phyloP scores from a whole-genome alignment of 2,329 filamentous ascomycete species.

The Trichoderma sp. region DNA sequence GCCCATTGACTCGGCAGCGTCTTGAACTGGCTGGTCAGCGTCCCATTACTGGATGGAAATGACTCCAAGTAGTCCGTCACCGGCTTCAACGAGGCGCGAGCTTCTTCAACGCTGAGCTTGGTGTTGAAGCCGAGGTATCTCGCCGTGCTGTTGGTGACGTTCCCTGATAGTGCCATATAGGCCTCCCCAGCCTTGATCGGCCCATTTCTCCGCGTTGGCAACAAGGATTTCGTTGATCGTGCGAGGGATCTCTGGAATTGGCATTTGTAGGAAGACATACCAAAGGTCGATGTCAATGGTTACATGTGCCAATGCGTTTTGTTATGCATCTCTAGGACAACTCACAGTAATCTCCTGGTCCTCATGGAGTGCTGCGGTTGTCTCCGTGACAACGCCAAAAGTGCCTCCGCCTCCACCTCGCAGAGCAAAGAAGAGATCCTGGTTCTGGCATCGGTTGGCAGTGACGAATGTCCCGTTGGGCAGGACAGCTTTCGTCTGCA shows the following conservation, averaged over 20 bases:
- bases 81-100: background rate
- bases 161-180: constrained; percentile 17
- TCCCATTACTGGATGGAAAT: background rate
- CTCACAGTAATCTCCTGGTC: constrained; percentile 18
- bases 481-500: constrained; percentile 44
- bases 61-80: background rate
- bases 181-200: constrained; percentile 22
- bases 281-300: background rate
- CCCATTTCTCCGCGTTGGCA: constrained; percentile 24
- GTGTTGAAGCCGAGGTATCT: background rate
- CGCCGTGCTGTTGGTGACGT: background rate
- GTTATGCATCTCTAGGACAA: background rate
- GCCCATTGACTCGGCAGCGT: constrained; percentile 15
- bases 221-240: constrained; percentile 18
- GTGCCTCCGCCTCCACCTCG: constrained; percentile 50
- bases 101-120: background rate
- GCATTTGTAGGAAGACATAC: background rate
- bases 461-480: constrained; percentile 47
- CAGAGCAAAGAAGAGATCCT: constrained; percentile 55
- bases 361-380: constrained; percentile 31
- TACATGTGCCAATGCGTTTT: background rate
- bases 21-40: background rate
- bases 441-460: constrained; percentile 45
- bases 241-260: background rate
- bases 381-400: constrained; percentile 49